Conservation (phyloP, 352 stramenopile species). For the Phytophthora kernoviae region DNA sequence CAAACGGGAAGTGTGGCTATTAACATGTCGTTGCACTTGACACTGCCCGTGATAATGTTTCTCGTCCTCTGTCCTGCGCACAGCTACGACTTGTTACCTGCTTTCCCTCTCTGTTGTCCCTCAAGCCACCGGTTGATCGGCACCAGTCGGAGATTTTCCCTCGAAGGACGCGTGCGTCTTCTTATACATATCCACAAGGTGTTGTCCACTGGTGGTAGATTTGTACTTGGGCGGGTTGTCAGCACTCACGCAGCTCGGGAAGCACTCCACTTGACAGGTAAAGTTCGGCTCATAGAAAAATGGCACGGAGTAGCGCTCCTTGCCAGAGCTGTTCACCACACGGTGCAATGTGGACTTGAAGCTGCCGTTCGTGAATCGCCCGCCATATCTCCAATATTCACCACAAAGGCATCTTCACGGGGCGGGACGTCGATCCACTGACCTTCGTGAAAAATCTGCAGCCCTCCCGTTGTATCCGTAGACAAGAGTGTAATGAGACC, state of each 20-base stretch:
- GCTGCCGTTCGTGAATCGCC: slow-evolving; percentile 71
- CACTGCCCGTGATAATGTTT: too few relatives aligned
- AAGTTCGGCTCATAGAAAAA: slow-evolving; percentile 86
- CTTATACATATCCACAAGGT: slow-evolving; percentile 80
- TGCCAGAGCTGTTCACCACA: slow-evolving; percentile 61
- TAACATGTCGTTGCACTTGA: too few relatives aligned
- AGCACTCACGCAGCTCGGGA: slow-evolving; percentile 58
- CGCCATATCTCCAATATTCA: slow-evolving; percentile 80
- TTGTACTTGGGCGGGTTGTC: slow-evolving; percentile 58
- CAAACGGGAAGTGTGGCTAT: too few relatives aligned
- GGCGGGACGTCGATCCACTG: slow-evolving; percentile 71
- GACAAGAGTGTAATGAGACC: slow-evolving; percentile 72
- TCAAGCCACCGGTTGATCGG: slow-evolving; percentile 2
- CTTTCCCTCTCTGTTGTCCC: too few relatives aligned
- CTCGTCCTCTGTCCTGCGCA: too few relatives aligned
- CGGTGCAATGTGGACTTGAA: slow-evolving; percentile 74
- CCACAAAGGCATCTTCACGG: slow-evolving; percentile 57
- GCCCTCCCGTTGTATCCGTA: slow-evolving; percentile 56
- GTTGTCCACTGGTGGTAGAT: slow-evolving; percentile 73
- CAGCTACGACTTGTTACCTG: too few relatives aligned
- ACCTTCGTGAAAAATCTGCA: slow-evolving; percentile 62
- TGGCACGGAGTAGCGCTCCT: slow-evolving; percentile 76
- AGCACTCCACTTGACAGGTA: slow-evolving; percentile 63
- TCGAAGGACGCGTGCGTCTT: slow-evolving; percentile 69
- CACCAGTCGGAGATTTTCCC: not conserved